Conservation (phyloP, 2,329 filamentous ascomycete species). For the Fusarium scirpi region DNA sequence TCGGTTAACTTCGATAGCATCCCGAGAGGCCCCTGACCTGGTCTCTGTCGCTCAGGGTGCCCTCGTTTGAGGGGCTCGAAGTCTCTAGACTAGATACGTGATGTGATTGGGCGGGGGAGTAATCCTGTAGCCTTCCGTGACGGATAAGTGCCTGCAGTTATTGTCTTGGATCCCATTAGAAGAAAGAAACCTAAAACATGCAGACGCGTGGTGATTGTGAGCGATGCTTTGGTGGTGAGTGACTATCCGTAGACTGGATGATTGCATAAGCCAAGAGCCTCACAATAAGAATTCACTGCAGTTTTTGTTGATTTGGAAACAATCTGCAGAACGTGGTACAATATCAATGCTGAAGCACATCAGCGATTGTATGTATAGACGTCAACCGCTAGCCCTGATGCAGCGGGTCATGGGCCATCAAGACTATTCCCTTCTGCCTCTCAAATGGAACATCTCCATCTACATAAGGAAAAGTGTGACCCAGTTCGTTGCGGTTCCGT, state of each 20-base stretch:
- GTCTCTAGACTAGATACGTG: not conserved
- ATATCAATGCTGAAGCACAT: constrained; percentile 8
- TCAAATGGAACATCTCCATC: not conserved
- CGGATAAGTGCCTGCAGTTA: constrained; percentile 31
- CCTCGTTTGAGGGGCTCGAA: constrained; percentile 12
- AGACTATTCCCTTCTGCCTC: constrained; percentile 2
- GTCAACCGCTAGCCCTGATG: constrained; percentile 15
- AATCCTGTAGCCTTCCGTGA: constrained; percentile 22
- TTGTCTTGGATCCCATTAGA: constrained; percentile 14
- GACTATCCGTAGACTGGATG: not conserved
- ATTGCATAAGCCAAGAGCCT: constrained; percentile 8
- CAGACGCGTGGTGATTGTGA: not conserved
- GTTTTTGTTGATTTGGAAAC: not conserved
- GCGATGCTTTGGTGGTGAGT: not conserved
- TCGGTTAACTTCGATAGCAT: constrained; percentile 28
- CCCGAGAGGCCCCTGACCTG: constrained; percentile 19
- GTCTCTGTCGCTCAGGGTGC: constrained; percentile 20
- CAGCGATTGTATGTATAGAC: not conserved
- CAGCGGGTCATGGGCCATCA: constrained; percentile 19
- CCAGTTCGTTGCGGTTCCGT: constrained; percentile 15
- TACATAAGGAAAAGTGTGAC: constrained; percentile 13
- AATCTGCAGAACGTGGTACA: not conserved
- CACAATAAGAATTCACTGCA: not conserved
- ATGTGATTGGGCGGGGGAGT: constrained; percentile 29
- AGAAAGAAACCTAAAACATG: constrained; percentile 7